Conservation (phyloP, 176 grass and related monocot genomes). For the Paspalum vaginatum region DNA sequence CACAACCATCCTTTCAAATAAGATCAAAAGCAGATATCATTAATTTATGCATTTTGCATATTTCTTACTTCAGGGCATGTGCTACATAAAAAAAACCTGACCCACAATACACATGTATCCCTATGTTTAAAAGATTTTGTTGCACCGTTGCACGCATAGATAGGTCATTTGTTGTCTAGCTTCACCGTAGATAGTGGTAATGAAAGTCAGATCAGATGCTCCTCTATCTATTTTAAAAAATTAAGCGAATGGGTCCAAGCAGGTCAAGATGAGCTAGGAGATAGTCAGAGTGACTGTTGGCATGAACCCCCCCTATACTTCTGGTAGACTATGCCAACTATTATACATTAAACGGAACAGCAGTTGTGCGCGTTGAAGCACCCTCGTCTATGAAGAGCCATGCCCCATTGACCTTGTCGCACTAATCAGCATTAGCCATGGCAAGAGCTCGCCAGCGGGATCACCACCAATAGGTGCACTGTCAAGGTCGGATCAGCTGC, state of each 20-base stretch:
- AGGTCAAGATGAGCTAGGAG: background rate
- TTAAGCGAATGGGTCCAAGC: background rate
- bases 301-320: constrained; percentile 1
- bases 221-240: background rate
- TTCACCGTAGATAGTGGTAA: background rate
- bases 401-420: background rate
- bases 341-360: background rate
- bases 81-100: too few species aligned
- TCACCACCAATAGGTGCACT: background rate
- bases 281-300: background rate
- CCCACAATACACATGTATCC: background rate
- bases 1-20: too few species aligned
- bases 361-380: constrained; percentile 15
- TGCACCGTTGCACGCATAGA: background rate
- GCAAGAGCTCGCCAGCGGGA: background rate
- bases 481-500: background rate
- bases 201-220: background rate
- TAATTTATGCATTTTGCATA: too few species aligned
- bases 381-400: background rate
- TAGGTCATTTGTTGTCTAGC: background rate
- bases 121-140: background rate
- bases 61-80: too few species aligned
- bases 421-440: background rate
- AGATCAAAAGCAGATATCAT: too few species aligned
- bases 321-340: background rate